Percentiles rank a stretch among this genome's conserved stretches.
phyloP scores from a whole-genome alignment of 2,329 filamentous ascomycete genomes.

The Colletotrichum echinochloae region DNA sequence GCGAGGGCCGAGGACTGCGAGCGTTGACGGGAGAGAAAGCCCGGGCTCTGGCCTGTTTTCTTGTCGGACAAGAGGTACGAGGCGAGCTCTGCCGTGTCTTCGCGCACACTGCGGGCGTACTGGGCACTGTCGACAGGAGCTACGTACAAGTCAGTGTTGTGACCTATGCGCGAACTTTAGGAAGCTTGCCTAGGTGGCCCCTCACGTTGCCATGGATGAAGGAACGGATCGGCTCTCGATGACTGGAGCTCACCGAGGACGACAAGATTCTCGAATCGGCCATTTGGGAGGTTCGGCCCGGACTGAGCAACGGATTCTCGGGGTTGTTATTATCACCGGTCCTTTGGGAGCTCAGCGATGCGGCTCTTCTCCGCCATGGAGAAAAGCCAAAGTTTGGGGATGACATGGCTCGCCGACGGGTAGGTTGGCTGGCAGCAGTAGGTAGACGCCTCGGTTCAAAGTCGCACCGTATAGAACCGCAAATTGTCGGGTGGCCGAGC shows the following conservation, averaged over 20 bases:
- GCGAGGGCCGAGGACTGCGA: conserved; percentile 50
- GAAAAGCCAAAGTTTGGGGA: conserved; percentile 60
- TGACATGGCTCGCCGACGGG: conserved; percentile 54
- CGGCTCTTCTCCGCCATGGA: conserved; percentile 58
- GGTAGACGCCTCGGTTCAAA: conserved; percentile 16
- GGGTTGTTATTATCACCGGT: conserved; percentile 43
- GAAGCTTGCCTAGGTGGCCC: conserved; percentile 65
- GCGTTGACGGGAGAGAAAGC: conserved; percentile 58
- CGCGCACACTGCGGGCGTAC: conserved; percentile 82
- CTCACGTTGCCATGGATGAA: conserved; percentile 76
- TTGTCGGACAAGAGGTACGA: conserved; percentile 81
- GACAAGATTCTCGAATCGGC: conserved; percentile 52
- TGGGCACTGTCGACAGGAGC: conserved; percentile 75
- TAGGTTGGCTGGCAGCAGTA: conserved; percentile 1
- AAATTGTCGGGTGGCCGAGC: conserved; percentile 27
- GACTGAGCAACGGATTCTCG: conserved; percentile 42
- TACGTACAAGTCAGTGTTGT: conserved; percentile 3
- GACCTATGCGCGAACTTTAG: conserved; percentile 8
- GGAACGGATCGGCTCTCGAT: conserved; percentile 77
- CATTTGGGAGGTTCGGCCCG: conserved; percentile 36
- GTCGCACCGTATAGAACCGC: conserved; percentile 23
- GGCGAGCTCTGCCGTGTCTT: conserved; percentile 89
- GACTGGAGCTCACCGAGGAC: conserved; percentile 51
- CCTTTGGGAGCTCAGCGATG: conserved; percentile 42
- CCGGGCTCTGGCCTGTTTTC: conserved; percentile 56